Evolutionary conservation across 371 early-diverging fungal species (phyloP).

Genomic region (Mucor piriformis): DNA sequence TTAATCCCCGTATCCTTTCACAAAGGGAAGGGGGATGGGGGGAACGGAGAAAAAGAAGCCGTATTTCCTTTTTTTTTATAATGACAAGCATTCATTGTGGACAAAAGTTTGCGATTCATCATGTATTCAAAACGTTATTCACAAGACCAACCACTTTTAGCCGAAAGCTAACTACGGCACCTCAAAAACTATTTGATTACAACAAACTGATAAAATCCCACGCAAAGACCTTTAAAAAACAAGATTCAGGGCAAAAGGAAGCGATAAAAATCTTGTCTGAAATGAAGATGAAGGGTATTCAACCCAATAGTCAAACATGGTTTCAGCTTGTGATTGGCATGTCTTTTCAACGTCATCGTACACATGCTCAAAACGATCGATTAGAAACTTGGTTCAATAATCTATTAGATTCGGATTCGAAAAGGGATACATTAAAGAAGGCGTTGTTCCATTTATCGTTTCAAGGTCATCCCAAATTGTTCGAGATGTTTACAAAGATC

Average conservation of each 20-base stretch:
- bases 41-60: too few relatives aligned
- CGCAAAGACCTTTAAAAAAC: constrained; percentile 6
- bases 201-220: constrained; percentile 8
- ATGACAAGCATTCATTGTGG: constrained; percentile 7
- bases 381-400: constrained; percentile 24
- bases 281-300: constrained; percentile 11
- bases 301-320: constrained; percentile 19
- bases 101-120: constrained; percentile 5
- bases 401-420: not conserved
- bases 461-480: constrained; percentile 18
- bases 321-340: constrained; percentile 15
- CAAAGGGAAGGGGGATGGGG: too few relatives aligned
- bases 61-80: not conserved
- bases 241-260: not conserved
- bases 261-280: constrained; percentile 4
- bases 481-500: constrained; percentile 3
- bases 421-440: constrained; percentile 3
- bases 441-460: constrained; percentile 1
- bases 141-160: not conserved
- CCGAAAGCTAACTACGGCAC: not conserved
- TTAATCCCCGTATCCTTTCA: too few relatives aligned
- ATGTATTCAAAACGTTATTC: constrained; percentile 11
- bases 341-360: constrained; percentile 1
- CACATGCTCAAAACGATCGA: not conserved
- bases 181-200: constrained; percentile 8